Evolutionary conservation across 768 basidiomycete genomes (phyloP).

Genomic region (Mycena leptocephala): DNA sequence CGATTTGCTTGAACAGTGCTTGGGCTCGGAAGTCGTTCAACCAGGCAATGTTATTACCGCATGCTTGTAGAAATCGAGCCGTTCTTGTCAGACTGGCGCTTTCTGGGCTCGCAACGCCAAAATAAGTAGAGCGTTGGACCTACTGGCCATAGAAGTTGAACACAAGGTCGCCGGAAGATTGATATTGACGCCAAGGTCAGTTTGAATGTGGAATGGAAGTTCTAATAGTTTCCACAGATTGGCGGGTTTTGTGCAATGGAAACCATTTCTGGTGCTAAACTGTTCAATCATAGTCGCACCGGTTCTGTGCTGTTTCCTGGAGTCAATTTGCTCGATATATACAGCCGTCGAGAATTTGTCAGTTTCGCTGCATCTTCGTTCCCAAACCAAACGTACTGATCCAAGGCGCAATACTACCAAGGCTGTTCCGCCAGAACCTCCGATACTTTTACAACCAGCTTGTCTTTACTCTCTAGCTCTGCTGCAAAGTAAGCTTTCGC

Average conservation of each 20-base stretch:
- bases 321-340: neutral
- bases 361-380: neutral
- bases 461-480: constrained; percentile 53
- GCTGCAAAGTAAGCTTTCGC: constrained; percentile 39
- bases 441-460: constrained; percentile 65
- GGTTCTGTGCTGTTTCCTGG: neutral
- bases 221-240: too few relatives aligned
- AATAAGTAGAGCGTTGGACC: too few relatives aligned
- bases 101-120: too few relatives aligned
- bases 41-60: too few relatives aligned
- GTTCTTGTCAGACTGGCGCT: too few relatives aligned
- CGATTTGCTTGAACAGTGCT: too few relatives aligned
- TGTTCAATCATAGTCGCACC: neutral
- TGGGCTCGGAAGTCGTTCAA: too few relatives aligned
- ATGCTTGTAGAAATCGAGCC: too few relatives aligned
- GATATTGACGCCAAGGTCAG: neutral
- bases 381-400: neutral
- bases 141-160: too few relatives aligned
- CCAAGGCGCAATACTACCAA: constrained; percentile 50
- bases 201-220: too few relatives aligned
- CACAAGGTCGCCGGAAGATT: too few relatives aligned
- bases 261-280: neutral
- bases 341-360: neutral
- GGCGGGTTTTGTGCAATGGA: too few relatives aligned
- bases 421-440: constrained; percentile 73